phyloP scores from a whole-genome alignment of 345 rosid genomes.

The Rhodomyrtus tomentosa region DNA sequence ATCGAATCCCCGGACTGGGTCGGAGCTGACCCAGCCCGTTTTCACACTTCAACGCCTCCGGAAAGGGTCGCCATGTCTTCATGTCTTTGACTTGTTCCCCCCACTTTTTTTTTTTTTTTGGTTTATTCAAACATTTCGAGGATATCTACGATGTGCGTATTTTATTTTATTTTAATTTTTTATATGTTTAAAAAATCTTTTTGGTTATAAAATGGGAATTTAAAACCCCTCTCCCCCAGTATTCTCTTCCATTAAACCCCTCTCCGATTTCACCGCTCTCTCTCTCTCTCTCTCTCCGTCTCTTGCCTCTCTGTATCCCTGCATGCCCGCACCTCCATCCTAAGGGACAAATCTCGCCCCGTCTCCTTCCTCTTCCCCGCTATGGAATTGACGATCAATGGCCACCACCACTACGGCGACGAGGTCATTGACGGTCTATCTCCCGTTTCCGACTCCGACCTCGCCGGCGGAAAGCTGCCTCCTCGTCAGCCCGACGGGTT shows the following conservation, averaged over 20 bases:
- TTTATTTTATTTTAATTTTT: no score
- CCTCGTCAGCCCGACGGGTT: neutral
- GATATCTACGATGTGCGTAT: neutral
- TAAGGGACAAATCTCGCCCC: neutral
- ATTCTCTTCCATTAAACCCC: conserved; percentile 4
- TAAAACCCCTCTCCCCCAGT: neutral
- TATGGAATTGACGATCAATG: conserved; percentile 1
- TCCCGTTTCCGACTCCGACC: neutral
- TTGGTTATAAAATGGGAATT: neutral
- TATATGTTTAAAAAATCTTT: no score
- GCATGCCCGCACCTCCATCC: neutral
- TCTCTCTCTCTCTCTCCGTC: neutral
- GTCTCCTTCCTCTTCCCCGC: neutral
- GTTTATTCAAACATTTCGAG: neutral
- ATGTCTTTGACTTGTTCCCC: conserved; percentile 10
- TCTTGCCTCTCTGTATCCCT: neutral
- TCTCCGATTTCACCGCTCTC: conserved; percentile 4
- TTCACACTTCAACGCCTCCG: neutral
- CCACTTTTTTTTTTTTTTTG: no score
- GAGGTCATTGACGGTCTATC: neutral
- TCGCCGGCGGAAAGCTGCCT: neutral
- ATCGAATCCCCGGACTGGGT: neutral
- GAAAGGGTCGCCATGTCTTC: neutral
- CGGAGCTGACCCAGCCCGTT: neutral
- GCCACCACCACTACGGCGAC: neutral